phyloP scores from a whole-genome alignment of 148 eudicot species.

The Fagopyrum homotropicum region DNA sequence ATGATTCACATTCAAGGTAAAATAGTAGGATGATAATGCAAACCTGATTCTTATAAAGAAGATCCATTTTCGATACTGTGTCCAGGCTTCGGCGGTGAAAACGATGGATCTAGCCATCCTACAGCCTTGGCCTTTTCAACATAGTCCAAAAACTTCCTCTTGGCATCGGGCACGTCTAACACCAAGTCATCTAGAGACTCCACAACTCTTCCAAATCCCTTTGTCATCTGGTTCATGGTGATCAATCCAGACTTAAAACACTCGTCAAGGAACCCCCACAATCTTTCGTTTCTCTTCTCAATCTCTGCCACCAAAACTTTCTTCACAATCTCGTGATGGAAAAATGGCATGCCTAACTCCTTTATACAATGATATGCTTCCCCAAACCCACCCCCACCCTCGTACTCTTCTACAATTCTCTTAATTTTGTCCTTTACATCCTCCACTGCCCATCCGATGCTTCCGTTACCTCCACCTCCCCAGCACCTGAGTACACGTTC shows the following conservation, averaged over 20 bases:
- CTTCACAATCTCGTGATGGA: slow-evolving; percentile 59
- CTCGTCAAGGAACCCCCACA: slow-evolving; percentile 40
- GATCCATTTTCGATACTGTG: neutral
- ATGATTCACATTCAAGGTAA: no score
- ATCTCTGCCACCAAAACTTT: slow-evolving; percentile 36
- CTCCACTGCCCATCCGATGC: slow-evolving; percentile 40
- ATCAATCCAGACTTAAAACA: slow-evolving; percentile 39
- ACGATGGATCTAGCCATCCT: slow-evolving; percentile 46
- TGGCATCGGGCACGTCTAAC: slow-evolving; percentile 50
- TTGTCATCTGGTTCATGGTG: slow-evolving; percentile 49
- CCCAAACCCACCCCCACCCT: slow-evolving; percentile 46
- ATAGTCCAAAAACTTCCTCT: slow-evolving; percentile 29
- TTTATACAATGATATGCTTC: slow-evolving; percentile 55
- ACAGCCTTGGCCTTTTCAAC: slow-evolving; percentile 26
- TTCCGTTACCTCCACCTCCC: slow-evolving; percentile 49
- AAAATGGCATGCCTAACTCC: slow-evolving; percentile 49
- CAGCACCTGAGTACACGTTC: slow-evolving; percentile 58
- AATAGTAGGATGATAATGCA: neutral
- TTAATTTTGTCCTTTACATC: slow-evolving; percentile 47
- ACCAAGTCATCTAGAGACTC: slow-evolving; percentile 49
- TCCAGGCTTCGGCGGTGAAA: slow-evolving; percentile 11
- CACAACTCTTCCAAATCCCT: slow-evolving; percentile 47
- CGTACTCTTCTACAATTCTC: slow-evolving; percentile 48
- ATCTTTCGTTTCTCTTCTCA: slow-evolving; percentile 43
- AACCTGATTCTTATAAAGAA: slow-evolving; percentile 13